Conservation (phyloP, 176 grass and related monocot genomes). For the Tillandsia leiboldiana region DNA sequence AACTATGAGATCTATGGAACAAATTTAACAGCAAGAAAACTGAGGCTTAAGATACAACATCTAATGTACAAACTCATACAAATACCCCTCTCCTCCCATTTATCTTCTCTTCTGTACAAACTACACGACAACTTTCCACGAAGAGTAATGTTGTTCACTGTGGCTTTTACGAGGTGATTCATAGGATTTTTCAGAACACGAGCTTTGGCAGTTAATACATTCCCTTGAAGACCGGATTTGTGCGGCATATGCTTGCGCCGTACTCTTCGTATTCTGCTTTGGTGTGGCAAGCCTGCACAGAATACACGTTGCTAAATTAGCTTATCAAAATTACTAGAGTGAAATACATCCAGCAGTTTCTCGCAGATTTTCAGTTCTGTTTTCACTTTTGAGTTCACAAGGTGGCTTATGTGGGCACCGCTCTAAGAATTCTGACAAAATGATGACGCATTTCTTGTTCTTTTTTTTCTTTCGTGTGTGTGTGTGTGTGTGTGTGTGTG, state of each 20-base stretch:
- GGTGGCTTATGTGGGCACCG: no score
- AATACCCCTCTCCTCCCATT: background rate
- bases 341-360: background rate
- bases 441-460: no score
- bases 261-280: conserved; percentile 99
- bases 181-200: background rate
- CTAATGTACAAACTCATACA: background rate
- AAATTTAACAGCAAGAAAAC: conserved; percentile 2
- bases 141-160: background rate
- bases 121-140: background rate
- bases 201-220: conserved; percentile 46
- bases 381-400: no score
- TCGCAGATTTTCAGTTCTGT: no score
- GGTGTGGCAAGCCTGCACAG: conserved; percentile 79
- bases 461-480: no score
- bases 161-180: background rate
- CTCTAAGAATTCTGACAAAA: no score
- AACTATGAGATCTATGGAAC: conserved; percentile 2
- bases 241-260: conserved; percentile 81
- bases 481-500: no score
- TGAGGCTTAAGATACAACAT: background rate
- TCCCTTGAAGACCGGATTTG: conserved; percentile 96
- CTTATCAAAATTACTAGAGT: background rate
- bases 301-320: conserved; percentile 2
- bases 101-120: background rate